A percentile compares a stretch with the other conserved stretches of the same genome.
These are phyloP conservation scores for Echites panduratus DNA, from an alignment of 257 asterid genomes.

Conservation along the genomic window DNA sequence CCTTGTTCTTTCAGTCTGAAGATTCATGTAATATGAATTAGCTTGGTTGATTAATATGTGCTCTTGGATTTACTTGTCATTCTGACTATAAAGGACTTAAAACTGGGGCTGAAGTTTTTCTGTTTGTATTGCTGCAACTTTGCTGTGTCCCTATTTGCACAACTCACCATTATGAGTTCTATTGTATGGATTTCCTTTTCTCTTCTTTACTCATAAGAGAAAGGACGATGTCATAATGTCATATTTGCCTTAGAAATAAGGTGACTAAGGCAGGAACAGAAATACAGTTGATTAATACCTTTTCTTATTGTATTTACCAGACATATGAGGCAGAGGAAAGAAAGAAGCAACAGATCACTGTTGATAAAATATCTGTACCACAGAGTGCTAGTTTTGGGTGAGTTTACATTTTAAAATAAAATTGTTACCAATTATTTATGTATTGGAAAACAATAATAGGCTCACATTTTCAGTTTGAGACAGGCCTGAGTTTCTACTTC, in stretches of 20 bases:
- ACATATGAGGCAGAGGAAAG: slow-evolving; percentile 84
- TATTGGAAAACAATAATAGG: background rate
- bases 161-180: background rate
- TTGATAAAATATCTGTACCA: slow-evolving; percentile 57
- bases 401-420: slow-evolving; percentile 22
- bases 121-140: background rate
- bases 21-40: background rate
- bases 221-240: background rate
- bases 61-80: background rate
- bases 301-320: slow-evolving; percentile 35
- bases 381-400: slow-evolving; percentile 84
- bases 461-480: background rate
- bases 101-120: background rate
- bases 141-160: background rate
- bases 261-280: background rate
- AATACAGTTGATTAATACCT: background rate
- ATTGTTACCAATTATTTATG: background rate
- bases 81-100: background rate
- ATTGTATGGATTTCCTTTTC: background rate
- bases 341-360: slow-evolving; percentile 52
- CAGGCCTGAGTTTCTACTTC: background rate
- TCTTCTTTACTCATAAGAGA: background rate
- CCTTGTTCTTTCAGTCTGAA: background rate
- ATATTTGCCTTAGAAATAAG: background rate
- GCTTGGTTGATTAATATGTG: too few species aligned